A percentile compares a stretch with the other conserved stretches of the same genome.
Conservation (phyloP, 768 basidiomycete species). For the Trametes cinnabarina region DNA sequence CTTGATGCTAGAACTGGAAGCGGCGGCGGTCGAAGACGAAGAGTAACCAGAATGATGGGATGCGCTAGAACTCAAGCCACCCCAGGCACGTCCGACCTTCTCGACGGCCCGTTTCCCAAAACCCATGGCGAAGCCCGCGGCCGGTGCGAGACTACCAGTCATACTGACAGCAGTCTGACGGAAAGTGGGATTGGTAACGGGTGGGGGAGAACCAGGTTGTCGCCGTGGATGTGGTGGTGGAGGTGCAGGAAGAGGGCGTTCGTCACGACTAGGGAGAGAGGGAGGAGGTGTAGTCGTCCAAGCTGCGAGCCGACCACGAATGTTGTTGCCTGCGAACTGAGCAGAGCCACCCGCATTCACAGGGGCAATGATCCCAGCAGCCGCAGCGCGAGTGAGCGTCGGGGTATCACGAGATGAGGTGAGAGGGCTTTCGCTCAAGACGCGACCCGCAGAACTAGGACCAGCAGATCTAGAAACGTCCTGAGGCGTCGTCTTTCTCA, state of each 20-base stretch:
- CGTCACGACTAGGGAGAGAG: conserved; percentile 24
- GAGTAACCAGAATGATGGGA: conserved; percentile 39
- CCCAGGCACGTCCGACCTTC: conserved; percentile 61
- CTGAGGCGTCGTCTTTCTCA: conserved; percentile 25
- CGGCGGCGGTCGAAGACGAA: conserved; percentile 43
- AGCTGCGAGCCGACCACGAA: conserved; percentile 48
- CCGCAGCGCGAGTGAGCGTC: conserved; percentile 41
- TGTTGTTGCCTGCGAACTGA: conserved; percentile 40
- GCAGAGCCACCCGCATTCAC: conserved; percentile 29
- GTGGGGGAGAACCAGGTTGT: conserved; percentile 16
- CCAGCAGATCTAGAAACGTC: background rate
- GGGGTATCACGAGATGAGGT: conserved; percentile 36
- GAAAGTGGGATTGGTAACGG: conserved; percentile 33
- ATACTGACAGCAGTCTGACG: conserved; percentile 74
- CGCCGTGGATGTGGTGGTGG: conserved; percentile 25
- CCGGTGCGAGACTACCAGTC: conserved; percentile 64
- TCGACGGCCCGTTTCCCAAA: conserved; percentile 68
- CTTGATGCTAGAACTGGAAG: conserved; percentile 13
- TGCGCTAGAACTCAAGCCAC: conserved; percentile 37
- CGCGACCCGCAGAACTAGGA: background rate
- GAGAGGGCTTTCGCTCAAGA: conserved; percentile 9
- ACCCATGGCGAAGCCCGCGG: conserved; percentile 61
- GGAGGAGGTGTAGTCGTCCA: conserved; percentile 35
- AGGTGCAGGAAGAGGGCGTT: conserved; percentile 32
- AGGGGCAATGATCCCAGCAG: conserved; percentile 43